Evolutionary conservation across 306 rosid genomes (phyloP).

Genomic region (Trifolium fragiferum): DNA sequence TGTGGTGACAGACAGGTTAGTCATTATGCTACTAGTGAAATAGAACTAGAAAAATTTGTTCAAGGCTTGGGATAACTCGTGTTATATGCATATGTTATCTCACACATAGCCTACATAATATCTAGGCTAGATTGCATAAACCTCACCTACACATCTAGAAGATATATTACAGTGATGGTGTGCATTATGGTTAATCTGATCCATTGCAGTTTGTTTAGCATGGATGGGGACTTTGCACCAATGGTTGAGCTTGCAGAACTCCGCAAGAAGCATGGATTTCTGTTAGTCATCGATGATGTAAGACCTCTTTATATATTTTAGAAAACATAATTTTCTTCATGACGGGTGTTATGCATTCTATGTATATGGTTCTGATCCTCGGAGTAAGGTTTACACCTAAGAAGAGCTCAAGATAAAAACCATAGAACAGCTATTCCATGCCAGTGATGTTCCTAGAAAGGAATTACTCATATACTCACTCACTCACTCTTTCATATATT

Average conservation of each 20-base stretch:
- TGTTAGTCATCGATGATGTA: slow-evolving; percentile 94
- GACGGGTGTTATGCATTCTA: slow-evolving; percentile 4
- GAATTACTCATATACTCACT: background rate
- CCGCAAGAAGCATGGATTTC: slow-evolving; percentile 73
- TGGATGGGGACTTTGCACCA: slow-evolving; percentile 98
- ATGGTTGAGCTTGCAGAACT: slow-evolving; percentile 76
- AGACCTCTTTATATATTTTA: slow-evolving; percentile 47
- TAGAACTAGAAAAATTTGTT: slow-evolving; percentile 15
- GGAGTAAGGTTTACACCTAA: slow-evolving; percentile 9
- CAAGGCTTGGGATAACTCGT: slow-evolving; percentile 29
- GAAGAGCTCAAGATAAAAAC: background rate
- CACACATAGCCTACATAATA: background rate
- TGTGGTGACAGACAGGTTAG: slow-evolving; percentile 90
- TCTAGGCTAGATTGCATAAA: background rate
- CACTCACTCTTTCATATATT: slow-evolving; percentile 2
- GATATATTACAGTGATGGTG: slow-evolving; percentile 8
- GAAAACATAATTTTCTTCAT: slow-evolving; percentile 29
- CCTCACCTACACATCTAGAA: slow-evolving; percentile 9
- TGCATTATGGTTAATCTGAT: slow-evolving; percentile 33
- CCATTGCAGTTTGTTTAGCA: slow-evolving; percentile 88
- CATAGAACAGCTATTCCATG: background rate
- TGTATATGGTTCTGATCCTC: slow-evolving; percentile 21
- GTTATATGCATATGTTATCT: slow-evolving; percentile 13
- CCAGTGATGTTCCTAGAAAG: slow-evolving; percentile 1
- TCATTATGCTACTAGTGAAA: slow-evolving; percentile 36